Percentiles rank a stretch among this genome's conserved stretches.
Evolutionary conservation across 768 basidiomycete genomes (phyloP).

Genomic region (Imleria badia): DNA sequence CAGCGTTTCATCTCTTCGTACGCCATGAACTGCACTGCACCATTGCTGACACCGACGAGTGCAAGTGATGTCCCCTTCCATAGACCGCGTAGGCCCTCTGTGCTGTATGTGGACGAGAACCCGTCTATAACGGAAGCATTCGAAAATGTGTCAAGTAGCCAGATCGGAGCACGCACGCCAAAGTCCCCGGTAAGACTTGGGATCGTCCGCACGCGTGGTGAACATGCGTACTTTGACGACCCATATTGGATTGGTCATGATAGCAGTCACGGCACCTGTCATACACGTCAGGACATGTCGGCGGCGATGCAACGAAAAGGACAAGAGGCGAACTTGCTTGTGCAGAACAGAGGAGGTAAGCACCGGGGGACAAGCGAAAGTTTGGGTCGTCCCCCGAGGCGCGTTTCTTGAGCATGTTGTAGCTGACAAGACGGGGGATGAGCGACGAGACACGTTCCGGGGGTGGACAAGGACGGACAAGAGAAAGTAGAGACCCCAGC

Average conservation of each 20-base stretch:
- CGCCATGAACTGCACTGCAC: slow-evolving; percentile 92
- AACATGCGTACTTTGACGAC: slow-evolving; percentile 98
- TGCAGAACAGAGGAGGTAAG: slow-evolving; percentile 87
- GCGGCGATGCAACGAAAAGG: slow-evolving; percentile 6
- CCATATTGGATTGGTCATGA: slow-evolving; percentile 98
- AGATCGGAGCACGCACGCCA: slow-evolving; percentile 49
- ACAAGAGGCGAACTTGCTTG: slow-evolving; percentile 83
- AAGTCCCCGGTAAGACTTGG: slow-evolving; percentile 74
- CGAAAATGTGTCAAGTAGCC: not conserved
- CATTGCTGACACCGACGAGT: slow-evolving; percentile 90
- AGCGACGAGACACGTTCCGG: slow-evolving; percentile 3
- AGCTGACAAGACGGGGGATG: slow-evolving; percentile 47
- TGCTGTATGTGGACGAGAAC: slow-evolving; percentile 61
- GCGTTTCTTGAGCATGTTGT: slow-evolving; percentile 88
- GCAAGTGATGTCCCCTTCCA: slow-evolving; percentile 88
- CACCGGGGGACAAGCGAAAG: slow-evolving; percentile 66
- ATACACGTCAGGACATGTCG: slow-evolving; percentile 12
- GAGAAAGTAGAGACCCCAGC: slow-evolving; percentile 98
- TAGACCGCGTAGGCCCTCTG: slow-evolving; percentile 78
- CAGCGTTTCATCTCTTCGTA: slow-evolving; percentile 96
- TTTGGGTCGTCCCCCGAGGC: slow-evolving; percentile 67
- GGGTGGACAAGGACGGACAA: slow-evolving; percentile 57
- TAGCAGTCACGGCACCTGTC: slow-evolving; percentile 86
- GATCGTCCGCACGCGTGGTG: slow-evolving; percentile 66
- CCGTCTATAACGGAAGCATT: slow-evolving; percentile 49